These are phyloP conservation scores for Boletus sp. DNA, from an alignment of 768 basidiomycete genomes.

Conservation along the genomic window DNA sequence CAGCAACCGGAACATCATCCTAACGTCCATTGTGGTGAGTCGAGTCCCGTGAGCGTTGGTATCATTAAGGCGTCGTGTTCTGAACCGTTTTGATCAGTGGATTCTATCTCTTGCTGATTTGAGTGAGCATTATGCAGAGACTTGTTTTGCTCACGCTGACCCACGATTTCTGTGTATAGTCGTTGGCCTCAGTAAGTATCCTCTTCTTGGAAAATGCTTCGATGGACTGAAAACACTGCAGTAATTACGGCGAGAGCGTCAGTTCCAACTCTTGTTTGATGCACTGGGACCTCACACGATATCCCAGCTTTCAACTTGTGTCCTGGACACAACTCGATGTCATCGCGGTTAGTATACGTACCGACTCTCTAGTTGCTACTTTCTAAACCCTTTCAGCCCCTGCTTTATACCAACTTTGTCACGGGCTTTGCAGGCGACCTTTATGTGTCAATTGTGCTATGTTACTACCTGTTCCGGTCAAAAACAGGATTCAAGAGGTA, in stretches of 20 bases:
- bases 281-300: background rate
- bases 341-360: conserved; percentile 36
- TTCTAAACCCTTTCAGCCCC: conserved; percentile 31
- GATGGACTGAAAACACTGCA: conserved; percentile 18
- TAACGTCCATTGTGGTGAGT: conserved; percentile 50
- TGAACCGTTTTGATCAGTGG: conserved; percentile 26
- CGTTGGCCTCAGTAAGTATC: conserved; percentile 12
- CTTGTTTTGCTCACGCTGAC: background rate
- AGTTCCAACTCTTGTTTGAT: conserved; percentile 12
- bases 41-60: background rate
- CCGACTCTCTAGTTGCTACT: background rate
- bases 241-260: conserved; percentile 56
- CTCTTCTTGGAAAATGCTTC: background rate
- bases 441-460: conserved; percentile 48
- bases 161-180: background rate
- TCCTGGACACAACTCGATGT: conserved; percentile 38
- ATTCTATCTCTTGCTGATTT: conserved; percentile 46
- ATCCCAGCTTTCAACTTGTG: conserved; percentile 38
- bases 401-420: conserved; percentile 54
- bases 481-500: conserved; percentile 53
- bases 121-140: conserved; percentile 31
- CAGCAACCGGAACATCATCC: conserved; percentile 43
- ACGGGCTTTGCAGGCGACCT: conserved; percentile 50
- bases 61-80: background rate
- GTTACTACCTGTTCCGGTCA: conserved; percentile 46